Conservation (phyloP, 495 filamentous ascomycete species). For the Podospora bellae-mahoneyi region DNA sequence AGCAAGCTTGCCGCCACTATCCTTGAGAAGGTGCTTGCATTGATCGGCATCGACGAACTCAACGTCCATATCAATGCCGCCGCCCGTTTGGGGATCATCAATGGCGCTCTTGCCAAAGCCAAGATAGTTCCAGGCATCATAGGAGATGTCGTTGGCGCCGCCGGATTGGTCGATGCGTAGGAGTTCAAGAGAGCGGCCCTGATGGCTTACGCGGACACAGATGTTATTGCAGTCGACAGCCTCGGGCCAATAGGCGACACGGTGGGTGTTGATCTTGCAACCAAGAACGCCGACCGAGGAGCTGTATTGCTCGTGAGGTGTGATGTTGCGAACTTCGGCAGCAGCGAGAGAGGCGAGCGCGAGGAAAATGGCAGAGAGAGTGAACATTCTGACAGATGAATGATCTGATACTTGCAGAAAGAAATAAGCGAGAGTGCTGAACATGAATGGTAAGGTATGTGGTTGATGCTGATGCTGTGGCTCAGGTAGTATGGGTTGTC, state of each 20-base stretch:
- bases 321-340: slow-evolving; percentile 26
- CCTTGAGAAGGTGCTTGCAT: slow-evolving; percentile 33
- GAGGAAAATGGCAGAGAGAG: not conserved
- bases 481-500: too few relatives aligned
- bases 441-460: too few relatives aligned
- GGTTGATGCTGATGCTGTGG: not conserved
- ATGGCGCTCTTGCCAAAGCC: slow-evolving; percentile 37
- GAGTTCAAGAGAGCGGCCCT: slow-evolving; percentile 37
- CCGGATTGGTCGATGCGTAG: slow-evolving; percentile 43
- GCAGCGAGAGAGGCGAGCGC: not conserved
- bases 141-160: slow-evolving; percentile 42
- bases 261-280: slow-evolving; percentile 44
- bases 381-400: slow-evolving; percentile 1
- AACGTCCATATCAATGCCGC: slow-evolving; percentile 35
- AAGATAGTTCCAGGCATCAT: slow-evolving; percentile 46
- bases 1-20: slow-evolving; percentile 31
- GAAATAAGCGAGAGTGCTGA: too few relatives aligned
- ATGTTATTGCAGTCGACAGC: slow-evolving; percentile 44
- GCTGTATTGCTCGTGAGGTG: slow-evolving; percentile 43
- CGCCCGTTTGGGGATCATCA: slow-evolving; percentile 32
- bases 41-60: slow-evolving; percentile 32
- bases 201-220: slow-evolving; percentile 39
- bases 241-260: slow-evolving; percentile 43
- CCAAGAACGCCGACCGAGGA: slow-evolving; percentile 45
- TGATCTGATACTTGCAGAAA: too few relatives aligned